Percentiles rank a stretch among this genome's conserved stretches.
Evolutionary conservation across 208 protist species (phyloP).

Genomic region (Trichomonas tenax): DNA sequence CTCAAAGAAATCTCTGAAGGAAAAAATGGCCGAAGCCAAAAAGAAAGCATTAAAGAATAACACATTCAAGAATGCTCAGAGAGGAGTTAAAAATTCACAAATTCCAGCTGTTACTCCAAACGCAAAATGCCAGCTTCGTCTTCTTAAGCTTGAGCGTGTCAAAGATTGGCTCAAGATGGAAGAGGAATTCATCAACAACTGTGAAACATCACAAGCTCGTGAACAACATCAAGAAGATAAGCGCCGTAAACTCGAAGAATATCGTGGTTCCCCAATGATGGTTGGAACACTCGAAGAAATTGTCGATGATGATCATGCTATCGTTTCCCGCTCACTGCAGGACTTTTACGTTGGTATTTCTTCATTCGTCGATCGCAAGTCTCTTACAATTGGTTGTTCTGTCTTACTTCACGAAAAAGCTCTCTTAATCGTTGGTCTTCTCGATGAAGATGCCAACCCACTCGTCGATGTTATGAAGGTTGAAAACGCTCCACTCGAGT

Average conservation of each 20-base stretch:
- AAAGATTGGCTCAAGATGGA: conserved; percentile 98
- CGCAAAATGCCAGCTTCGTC: conserved; percentile 82
- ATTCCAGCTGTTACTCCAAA: conserved; percentile 48
- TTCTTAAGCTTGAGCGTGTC: conserved; percentile 88
- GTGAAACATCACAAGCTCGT: conserved; percentile 59
- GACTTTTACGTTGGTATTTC: conserved; percentile 96
- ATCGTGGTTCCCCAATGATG: conserved; percentile 87
- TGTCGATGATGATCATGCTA: conserved; percentile 97
- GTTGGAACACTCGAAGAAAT: conserved; percentile 97
- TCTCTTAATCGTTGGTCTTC: conserved; percentile 81
- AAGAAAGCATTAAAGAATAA: background rate
- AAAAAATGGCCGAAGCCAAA: background rate
- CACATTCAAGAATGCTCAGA: background rate
- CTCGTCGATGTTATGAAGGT: conserved; percentile 97
- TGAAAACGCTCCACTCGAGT: conserved; percentile 94
- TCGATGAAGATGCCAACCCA: conserved; percentile 91
- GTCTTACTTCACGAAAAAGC: conserved; percentile 37
- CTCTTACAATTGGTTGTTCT: background rate
- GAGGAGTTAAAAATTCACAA: background rate
- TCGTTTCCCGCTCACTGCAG: conserved; percentile 72
- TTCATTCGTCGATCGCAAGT: conserved; percentile 96
- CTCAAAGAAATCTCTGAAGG: background rate
- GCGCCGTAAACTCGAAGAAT: conserved; percentile 85
- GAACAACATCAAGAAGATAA: conserved; percentile 61
- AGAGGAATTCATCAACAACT: conserved; percentile 91